Evolutionary conservation across 2,329 filamentous ascomycete genomes (phyloP), one percentile per base, ranked within the genome.

Genomic region (Drechslerella coelobrocha): DNA sequence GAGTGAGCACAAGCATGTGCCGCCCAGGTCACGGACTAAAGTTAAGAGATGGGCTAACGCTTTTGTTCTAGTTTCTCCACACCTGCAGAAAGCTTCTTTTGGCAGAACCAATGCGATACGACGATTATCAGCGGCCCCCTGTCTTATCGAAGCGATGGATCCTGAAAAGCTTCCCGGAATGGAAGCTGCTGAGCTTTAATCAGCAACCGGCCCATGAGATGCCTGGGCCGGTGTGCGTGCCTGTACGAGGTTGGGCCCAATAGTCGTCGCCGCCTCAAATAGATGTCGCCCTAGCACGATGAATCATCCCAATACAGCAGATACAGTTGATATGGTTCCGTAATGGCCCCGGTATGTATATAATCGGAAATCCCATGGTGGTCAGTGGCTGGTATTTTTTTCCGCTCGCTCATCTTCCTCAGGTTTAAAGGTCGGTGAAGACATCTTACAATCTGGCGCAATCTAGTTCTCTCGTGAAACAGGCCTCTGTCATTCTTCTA

Each of bases 161-260:
- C 5, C 34, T 14, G 5, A 39, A 39, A 39, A 14, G n/a, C 34
- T 39, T 4, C 34, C 34, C 34, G 19, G 43, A 59, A 9, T 8
- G 65, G 65, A 57, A 69, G 65, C 47, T 69, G 57, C 52, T 61
- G 61, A 62, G 57, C 57, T 69, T 59, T 62, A 26, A 2, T 14
- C 41, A 7, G 43, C 54, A 55, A 51, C 56, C 60, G 53, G 54
- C 31, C 24, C 24, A 27, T 47, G 54, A 57, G 47, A 47, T 61
- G 56, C 56, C 56, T 57, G 53, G 39, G 41, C 50, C 26, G 14
- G 24, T n/a, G 17, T 31, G 27, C 51, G 52, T 39, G 23, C 52
- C 27, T 55, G 52, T 24, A 14, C n/a, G 31, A 2, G 41, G 14
- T 34, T 59, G 48, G 8, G 27, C 4, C 17, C 12, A 37, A 59